Evolutionary conservation across 495 filamentous ascomycete species (phyloP).

Genomic region (Geoglossum glabrum): DNA sequence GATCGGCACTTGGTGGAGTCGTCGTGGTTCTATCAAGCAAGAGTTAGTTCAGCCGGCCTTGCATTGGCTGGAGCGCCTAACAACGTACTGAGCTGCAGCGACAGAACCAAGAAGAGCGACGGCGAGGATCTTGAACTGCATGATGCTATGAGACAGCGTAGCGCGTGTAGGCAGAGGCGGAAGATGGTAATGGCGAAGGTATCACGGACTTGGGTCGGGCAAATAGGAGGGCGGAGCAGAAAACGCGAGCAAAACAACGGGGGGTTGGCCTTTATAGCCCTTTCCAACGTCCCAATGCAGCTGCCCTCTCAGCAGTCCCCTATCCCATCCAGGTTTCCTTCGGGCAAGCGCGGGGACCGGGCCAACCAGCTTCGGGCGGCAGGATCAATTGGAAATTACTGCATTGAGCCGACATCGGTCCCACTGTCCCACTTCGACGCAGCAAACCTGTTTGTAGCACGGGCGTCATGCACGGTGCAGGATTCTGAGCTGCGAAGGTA

Average conservation of each 20-base stretch:
- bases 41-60: neutral
- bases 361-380: neutral
- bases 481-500: no score
- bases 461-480: no score
- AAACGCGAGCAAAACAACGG: neutral
- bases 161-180: neutral
- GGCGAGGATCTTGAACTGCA: constrained; percentile 1
- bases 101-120: neutral
- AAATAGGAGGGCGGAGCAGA: neutral
- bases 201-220: neutral
- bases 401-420: no score
- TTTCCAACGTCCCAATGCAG: neutral
- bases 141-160: neutral
- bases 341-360: neutral
- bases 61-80: neutral
- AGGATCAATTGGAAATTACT: neutral
- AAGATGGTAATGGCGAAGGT: neutral
- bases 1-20: neutral
- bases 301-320: no score
- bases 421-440: no score
- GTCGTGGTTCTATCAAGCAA: neutral
- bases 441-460: no score
- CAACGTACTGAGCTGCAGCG: neutral
- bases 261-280: neutral
- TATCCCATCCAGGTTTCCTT: neutral